Percentiles rank a stretch among this genome's conserved stretches.
Evolutionary conservation across 2,329 filamentous ascomycete species (phyloP).

Genomic region (Colletotrichum lentis): DNA sequence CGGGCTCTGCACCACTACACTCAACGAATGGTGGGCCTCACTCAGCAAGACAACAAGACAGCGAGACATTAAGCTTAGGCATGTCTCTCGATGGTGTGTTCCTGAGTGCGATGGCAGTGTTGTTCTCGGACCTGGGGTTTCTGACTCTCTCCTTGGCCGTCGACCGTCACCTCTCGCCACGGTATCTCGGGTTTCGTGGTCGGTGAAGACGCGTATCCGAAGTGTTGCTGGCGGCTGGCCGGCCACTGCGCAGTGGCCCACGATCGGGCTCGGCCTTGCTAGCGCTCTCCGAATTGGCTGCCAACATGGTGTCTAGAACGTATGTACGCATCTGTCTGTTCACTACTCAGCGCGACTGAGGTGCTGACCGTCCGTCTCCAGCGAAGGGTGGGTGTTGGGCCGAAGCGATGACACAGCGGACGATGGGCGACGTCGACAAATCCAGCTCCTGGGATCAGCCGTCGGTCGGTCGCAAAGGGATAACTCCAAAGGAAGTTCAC

Average conservation of each 20-base stretch:
- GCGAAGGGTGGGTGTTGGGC: conserved; percentile 15
- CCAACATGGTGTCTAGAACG: conserved; percentile 14
- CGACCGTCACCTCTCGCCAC: conserved; percentile 1
- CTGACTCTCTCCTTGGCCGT: conserved; percentile 7
- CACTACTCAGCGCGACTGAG: conserved; percentile 9
- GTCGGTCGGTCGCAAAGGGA: conserved; percentile 20
- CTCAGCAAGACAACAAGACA: conserved; percentile 12
- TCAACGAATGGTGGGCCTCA: conserved; percentile 14
- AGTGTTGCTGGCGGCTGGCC: conserved; percentile 9
- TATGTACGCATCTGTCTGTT: background rate
- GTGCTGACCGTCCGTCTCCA: conserved; percentile 12
- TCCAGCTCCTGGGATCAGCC: conserved; percentile 4
- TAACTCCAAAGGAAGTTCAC: background rate
- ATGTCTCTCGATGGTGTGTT: background rate
- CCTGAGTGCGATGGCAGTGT: background rate
- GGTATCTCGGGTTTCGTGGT: conserved; percentile 21
- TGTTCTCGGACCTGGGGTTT: conserved; percentile 2
- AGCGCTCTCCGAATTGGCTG: background rate
- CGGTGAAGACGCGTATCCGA: conserved; percentile 15
- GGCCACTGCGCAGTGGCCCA: conserved; percentile 12
- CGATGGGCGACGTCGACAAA: conserved; percentile 6
- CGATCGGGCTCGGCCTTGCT: conserved; percentile 11
- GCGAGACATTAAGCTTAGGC: background rate
- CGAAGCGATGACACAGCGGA: conserved; percentile 27
- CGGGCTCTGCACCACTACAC: conserved; percentile 2